These are phyloP conservation scores for Wickerhamiella occidentalis DNA, from an alignment of 805 yeast genomes.

Conservation along the genomic window DNA sequence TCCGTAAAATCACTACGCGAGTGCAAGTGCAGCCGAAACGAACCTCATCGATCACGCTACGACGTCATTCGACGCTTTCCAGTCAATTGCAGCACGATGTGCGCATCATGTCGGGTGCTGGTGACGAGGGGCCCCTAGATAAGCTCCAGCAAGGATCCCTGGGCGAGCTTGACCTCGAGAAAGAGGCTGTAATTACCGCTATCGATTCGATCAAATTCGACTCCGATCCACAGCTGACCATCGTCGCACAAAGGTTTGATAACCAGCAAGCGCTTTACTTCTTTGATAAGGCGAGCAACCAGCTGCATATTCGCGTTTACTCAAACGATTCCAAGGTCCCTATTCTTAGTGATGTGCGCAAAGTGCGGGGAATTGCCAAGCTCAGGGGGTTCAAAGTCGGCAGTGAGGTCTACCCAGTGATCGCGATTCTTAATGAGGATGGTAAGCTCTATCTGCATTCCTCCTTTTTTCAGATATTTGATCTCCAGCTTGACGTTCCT, in stretches of 20 bases:
- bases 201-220: neutral
- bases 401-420: neutral
- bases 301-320: constrained; percentile 1
- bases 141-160: neutral
- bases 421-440: neutral
- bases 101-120: constrained; percentile 9
- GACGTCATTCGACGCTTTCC: constrained; percentile 12
- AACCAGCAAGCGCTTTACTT: constrained; percentile 10
- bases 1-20: constrained; percentile 31
- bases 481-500: neutral
- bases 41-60: neutral
- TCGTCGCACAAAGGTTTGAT: constrained; percentile 5
- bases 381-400: constrained; percentile 8
- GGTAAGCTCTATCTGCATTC: constrained; percentile 5
- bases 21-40: neutral
- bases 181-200: constrained; percentile 9
- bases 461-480: neutral
- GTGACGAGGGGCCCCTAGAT: constrained; percentile 1
- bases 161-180: constrained; percentile 8
- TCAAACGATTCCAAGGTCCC: neutral
- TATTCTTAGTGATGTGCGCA: neutral
- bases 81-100: constrained; percentile 10
- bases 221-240: neutral
- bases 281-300: neutral
- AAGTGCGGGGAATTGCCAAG: neutral